Evolutionary conservation across 192 early-diverging fungal species (phyloP), one percentile per base, ranked within the genome.

Genomic region (Coemansia sp.): DNA sequence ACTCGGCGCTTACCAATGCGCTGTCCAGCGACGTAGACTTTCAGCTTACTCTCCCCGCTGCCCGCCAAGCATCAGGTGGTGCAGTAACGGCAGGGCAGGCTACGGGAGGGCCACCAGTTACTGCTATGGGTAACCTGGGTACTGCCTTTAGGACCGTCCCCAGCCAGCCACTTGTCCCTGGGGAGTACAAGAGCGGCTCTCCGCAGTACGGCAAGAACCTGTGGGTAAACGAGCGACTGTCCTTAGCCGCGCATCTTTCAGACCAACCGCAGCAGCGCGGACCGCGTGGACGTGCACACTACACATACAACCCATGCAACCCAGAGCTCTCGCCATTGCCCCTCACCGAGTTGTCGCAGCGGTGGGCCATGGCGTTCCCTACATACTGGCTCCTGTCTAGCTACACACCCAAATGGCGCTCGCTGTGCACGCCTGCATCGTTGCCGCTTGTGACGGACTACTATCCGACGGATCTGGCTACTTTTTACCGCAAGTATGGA

Each of bases 361-460:
- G 90, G 9, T 98, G 95, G 95, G 81, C 91, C n/a, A 87, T 91
- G 53, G 85, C 91, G 1, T 88, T 92, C 50, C 88, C 90, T 6
- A 83, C 80, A 39, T 71, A 36, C 70, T 58, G 23, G 64, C 67
- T 50, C 61, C 76, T 40, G 63, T 81, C 45, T 75, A 83, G 44
- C 79, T 83, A 32, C 67, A 83, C 50, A 77, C 84, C 15, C 74
- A 74, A 94, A 36, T 98, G 96, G 96, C 84, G 83, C 41, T 93
- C 94, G 4, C 53, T 98, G 17, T 88, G 83, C 48, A 93, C 91
- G 9, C 96, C 96, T 0, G 96, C 94, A 10, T 93, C 89, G 58
- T 66, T 99, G 30, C 96, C 96, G 8, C 63, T 99, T 34, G 95
- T 92, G 1, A 94, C 90, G 0, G 90, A 95, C 53, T 93, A 81